Evolutionary conservation across 257 asterid species (phyloP).

Genomic region (Agastache rugosa): DNA sequence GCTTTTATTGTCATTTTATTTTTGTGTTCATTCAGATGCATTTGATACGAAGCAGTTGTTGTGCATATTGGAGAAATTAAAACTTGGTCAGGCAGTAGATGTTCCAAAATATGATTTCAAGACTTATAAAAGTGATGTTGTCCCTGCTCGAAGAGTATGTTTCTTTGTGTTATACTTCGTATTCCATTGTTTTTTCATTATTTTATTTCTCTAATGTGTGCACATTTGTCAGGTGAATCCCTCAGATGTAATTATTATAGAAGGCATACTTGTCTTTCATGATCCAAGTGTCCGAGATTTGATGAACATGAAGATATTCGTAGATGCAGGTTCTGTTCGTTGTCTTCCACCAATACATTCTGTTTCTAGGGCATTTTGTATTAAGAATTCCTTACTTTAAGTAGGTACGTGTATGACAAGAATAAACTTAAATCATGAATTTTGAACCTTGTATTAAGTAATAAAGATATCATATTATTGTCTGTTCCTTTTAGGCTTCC

Average conservation of each 20-base stretch:
- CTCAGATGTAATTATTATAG: neutral
- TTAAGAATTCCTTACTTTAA: neutral
- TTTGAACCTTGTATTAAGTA: neutral
- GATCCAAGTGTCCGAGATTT: constrained; percentile 2
- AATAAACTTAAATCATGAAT: neutral
- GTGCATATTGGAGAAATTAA: neutral
- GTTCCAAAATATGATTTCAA: neutral
- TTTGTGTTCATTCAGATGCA: constrained; percentile 6
- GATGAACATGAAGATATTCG: constrained; percentile 6
- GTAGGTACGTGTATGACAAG: neutral
- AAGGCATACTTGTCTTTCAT: constrained; percentile 6
- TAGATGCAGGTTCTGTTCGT: neutral
- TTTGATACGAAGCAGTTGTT: neutral
- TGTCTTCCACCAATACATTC: neutral
- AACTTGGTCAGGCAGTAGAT: constrained; percentile 1
- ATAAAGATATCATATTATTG: too few relatives aligned
- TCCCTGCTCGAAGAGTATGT: constrained; percentile 6
- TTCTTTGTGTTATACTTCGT: neutral
- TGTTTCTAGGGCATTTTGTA: neutral
- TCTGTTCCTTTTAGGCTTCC: neutral
- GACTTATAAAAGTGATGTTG: neutral
- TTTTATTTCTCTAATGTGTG: neutral
- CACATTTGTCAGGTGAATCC: neutral
- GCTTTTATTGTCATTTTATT: neutral
- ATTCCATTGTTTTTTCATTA: neutral